phyloP scores from a whole-genome alignment of 306 rosid genomes.

The peach (Prunus persica) region Prunus_persica_NCBIv2 NC_034015.1:14897001-14897500 shows the following conservation, averaged over 20 bases:
- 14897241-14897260: neutral
- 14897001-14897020: neutral
- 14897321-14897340: neutral
- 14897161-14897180: constrained; percentile 20
- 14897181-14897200: constrained; percentile 26
- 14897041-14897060: constrained; percentile 32
- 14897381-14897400: no score
- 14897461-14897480: neutral
- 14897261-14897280: neutral
- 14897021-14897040: constrained; percentile 26
- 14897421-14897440: neutral
- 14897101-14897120: constrained; percentile 9
- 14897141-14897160: constrained; percentile 28
- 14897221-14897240: constrained; percentile 9
- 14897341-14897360: neutral
- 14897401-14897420: neutral
- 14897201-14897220: constrained; percentile 21
- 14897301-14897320: no score
- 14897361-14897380: neutral
- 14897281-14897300: neutral
- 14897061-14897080: constrained; percentile 29
- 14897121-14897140: constrained; percentile 24
- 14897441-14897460: neutral
- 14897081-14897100: constrained; percentile 9
- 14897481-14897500: no score